These are phyloP conservation scores for Nothophytophthora sp. DNA, from an alignment of 352 stramenopile genomes.

Conservation along the genomic window DNA sequence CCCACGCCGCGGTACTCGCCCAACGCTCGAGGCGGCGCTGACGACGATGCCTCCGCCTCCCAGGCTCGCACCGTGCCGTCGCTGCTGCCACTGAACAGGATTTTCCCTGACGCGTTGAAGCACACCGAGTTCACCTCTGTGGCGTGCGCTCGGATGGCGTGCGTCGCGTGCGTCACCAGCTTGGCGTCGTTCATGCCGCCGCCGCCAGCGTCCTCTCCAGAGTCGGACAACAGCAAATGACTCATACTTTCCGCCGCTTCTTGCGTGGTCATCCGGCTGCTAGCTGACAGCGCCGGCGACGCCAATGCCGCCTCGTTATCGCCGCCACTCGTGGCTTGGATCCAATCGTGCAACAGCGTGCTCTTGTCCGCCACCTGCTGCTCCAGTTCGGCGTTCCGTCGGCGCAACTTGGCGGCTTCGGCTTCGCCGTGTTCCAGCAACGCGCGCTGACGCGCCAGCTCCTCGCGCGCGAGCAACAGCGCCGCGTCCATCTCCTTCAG, in stretches of 20 bases:
- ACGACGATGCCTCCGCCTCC: conserved; percentile 49
- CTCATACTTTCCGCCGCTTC: conserved; percentile 53
- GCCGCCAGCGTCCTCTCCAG: conserved; percentile 14
- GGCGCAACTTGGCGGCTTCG: conserved; percentile 38
- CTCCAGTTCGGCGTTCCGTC: conserved; percentile 47
- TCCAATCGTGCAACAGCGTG: conserved; percentile 61
- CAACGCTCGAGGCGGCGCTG: conserved; percentile 28
- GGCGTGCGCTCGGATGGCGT: conserved; percentile 74
- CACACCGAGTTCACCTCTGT: conserved; percentile 87
- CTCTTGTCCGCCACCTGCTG: conserved; percentile 61
- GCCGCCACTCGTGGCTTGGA: conserved; percentile 42
- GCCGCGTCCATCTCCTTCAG: conserved; percentile 66
- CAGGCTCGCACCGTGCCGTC: conserved; percentile 82
- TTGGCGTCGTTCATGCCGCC: conserved; percentile 12
- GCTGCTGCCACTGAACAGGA: conserved; percentile 82
- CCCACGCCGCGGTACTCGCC: conserved; percentile 80
- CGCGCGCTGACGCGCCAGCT: conserved; percentile 55
- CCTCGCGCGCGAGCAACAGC: conserved; percentile 46
- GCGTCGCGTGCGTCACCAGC: conserved; percentile 40
- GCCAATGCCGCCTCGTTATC: not conserved
- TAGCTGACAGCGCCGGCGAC: conserved; percentile 14
- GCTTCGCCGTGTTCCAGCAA: conserved; percentile 57
- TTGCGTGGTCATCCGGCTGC: conserved; percentile 40
- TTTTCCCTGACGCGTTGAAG: conserved; percentile 83
- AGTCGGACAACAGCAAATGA: conserved; percentile 34